These are phyloP conservation scores for Diaporthe sp. DNA, from an alignment of 2,329 filamentous ascomycete species.

Conservation along the genomic window DNA sequence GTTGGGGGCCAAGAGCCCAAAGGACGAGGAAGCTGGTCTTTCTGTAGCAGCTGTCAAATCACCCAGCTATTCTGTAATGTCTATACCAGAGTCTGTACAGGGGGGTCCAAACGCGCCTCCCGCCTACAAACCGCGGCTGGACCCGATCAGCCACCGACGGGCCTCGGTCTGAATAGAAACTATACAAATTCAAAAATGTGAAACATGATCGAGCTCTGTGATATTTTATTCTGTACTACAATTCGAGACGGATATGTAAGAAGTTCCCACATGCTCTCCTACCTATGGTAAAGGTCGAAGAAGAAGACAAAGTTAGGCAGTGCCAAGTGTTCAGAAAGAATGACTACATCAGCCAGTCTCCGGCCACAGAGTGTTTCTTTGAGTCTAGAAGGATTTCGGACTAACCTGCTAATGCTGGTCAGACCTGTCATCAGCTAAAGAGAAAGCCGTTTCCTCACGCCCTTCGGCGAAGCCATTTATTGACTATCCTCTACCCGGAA, in stretches of 20 bases:
- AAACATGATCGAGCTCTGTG: too few species aligned
- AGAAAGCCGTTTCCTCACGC: neutral
- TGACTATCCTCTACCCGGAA: neutral
- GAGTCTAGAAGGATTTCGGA: too few species aligned
- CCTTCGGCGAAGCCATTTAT: neutral
- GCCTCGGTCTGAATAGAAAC: neutral
- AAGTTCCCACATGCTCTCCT: too few species aligned
- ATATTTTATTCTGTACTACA: rapidly evolving
- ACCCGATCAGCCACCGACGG: neutral
- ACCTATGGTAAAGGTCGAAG: too few species aligned
- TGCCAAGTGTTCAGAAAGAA: neutral
- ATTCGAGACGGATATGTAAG: neutral
- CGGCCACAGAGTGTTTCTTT: too few species aligned
- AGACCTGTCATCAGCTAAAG: neutral
- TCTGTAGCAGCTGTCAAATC: neutral
- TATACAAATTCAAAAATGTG: neutral
- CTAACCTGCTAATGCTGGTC: neutral
- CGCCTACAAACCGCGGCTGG: neutral
- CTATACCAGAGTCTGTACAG: neutral
- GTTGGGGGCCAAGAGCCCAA: neutral
- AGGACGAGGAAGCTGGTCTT: constrained; percentile 31
- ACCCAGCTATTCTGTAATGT: constrained; percentile 13
- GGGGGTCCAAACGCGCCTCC: neutral
- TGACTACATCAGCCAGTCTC: too few species aligned
- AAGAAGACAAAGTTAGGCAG: too few species aligned